A percentile compares a stretch with the other conserved stretches of the same genome.
These are phyloP conservation scores for Globisporangium okanoganense DNA, from an alignment of 352 stramenopile species.

Conservation along the genomic window DNA sequence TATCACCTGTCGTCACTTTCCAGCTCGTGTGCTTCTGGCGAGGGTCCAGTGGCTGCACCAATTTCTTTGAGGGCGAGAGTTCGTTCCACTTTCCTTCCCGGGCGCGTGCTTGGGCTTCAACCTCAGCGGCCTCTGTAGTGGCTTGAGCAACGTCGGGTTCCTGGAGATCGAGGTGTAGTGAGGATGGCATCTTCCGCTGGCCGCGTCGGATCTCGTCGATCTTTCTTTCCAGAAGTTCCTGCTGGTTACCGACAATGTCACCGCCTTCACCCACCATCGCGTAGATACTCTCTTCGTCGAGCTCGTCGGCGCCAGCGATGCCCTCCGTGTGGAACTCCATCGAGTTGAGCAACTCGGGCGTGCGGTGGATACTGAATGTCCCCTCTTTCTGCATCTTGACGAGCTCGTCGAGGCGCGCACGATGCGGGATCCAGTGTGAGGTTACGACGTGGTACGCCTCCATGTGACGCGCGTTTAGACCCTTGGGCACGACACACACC, in stretches of 20 bases:
- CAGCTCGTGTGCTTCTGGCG: conserved; percentile 57
- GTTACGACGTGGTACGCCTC: conserved; percentile 68
- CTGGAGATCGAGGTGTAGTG: conserved; percentile 34
- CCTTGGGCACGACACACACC: conserved; percentile 48
- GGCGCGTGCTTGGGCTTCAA: conserved; percentile 16
- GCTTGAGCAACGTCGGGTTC: conserved; percentile 19
- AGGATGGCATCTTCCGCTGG: conserved; percentile 45
- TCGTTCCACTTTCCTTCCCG: conserved; percentile 34
- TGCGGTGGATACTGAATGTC: conserved; percentile 76
- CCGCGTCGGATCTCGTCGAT: conserved; percentile 60
- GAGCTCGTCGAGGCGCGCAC: conserved; percentile 49
- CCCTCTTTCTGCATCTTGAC: conserved; percentile 75
- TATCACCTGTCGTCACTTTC: conserved; percentile 35
- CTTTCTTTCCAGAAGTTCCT: conserved; percentile 43
- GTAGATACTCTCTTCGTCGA: conserved; percentile 36
- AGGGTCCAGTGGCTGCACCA: conserved; percentile 42
- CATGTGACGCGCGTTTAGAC: conserved; percentile 34
- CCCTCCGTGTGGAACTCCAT: conserved; percentile 75
- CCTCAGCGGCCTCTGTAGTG: conserved; percentile 6
- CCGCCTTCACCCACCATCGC: conserved; percentile 20
- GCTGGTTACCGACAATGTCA: conserved; percentile 24
- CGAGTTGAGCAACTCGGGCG: conserved; percentile 51
- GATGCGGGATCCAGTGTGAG: conserved; percentile 53
- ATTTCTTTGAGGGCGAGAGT: conserved; percentile 47
- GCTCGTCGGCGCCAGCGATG: conserved; percentile 37